Percentiles rank a stretch among this genome's conserved stretches.
Conservation (phyloP, 345 rosid genomes). For the Linum usitatissimum region DNA sequence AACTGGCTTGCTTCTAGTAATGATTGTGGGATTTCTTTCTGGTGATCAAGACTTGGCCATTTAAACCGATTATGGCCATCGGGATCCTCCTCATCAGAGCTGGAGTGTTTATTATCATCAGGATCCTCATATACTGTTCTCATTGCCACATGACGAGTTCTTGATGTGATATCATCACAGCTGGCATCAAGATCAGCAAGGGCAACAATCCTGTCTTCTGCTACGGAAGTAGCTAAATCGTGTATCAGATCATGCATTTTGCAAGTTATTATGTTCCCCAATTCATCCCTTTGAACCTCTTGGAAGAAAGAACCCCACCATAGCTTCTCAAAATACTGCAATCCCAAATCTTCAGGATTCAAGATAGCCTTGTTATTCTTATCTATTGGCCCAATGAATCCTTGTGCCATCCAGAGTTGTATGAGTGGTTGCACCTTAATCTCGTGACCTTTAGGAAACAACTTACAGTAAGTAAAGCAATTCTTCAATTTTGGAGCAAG, state of each 20-base stretch:
- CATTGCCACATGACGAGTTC: slow-evolving; percentile 7
- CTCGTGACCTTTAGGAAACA: slow-evolving; percentile 17
- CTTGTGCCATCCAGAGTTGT: slow-evolving; percentile 17
- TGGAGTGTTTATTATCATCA: not conserved
- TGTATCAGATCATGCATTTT: slow-evolving; percentile 28
- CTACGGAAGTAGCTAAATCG: slow-evolving; percentile 13
- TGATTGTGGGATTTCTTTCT: not conserved
- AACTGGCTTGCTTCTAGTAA: not conserved
- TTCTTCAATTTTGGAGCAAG: slow-evolving; percentile 1
- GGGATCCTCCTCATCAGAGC: not conserved
- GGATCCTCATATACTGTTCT: not conserved
- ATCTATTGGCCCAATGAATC: slow-evolving; percentile 4
- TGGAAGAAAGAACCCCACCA: slow-evolving; percentile 25
- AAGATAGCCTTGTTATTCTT: too few species aligned
- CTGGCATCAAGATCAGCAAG: not conserved
- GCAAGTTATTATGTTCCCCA: not conserved
- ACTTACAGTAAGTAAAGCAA: slow-evolving; percentile 14
- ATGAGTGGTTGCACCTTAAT: not conserved
- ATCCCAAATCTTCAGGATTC: not conserved
- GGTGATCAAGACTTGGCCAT: not conserved
- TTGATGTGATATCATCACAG: not conserved
- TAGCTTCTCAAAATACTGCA: slow-evolving; percentile 12
- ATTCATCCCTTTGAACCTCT: slow-evolving; percentile 2
- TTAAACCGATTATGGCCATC: too few species aligned
- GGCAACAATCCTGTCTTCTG: not conserved